Base-by-base conservation (phyloP, 2,329 filamentous ascomycete genomes). In the Bipolaris gigantea region DNA sequence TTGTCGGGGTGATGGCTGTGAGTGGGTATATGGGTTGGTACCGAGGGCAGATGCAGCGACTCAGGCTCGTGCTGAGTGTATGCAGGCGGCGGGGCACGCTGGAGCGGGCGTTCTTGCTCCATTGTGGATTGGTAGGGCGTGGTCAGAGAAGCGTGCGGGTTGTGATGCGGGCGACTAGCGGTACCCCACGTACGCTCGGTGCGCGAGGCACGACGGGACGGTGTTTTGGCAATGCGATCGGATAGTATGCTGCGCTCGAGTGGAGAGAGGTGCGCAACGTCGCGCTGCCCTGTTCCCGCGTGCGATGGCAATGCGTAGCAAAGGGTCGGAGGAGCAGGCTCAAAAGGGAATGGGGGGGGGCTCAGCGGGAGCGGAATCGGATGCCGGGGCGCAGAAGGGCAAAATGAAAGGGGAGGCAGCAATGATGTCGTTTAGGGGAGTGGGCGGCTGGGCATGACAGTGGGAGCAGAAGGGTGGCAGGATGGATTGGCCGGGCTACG, bases 11-110 rank as follows among this genome's bases (percentile, higher is more conserved):
- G 27, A 40, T 62, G 34, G 27, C 21, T 36, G n/a, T 56, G 44
- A 11, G 58, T 60, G 21, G 73, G 67, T 9, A 67, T 63, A 51
- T 75, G 72, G 9, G 70, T 75, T 7, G 76, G 76, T 4, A 77
- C 75, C 0, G 73, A 74, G n/a, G 76, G 76, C 39, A 78, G 67
- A 34, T 73, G 66, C 45, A 79, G 70, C 13, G 69, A 68, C 46
- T 73, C 70, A 35, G 74, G 73, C 50, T 76, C 73, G 63, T 77
- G 75, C 55, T 75, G 72, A 13, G 71, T 62, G 57, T 79, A 79
- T 25, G 76, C 73, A 35, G 77, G 77, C 59, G 77, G 77, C 30
- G 76, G 75, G 54, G 74, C 73, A 60, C 66, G 70, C 59, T 76
- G 66, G 32, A 66, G 52, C 49, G 69, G 62, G 38, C 63, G 63